Evolutionary conservation across 2,329 filamentous ascomycete genomes (phyloP).

Genomic region (Fusarium nygamai): DNA sequence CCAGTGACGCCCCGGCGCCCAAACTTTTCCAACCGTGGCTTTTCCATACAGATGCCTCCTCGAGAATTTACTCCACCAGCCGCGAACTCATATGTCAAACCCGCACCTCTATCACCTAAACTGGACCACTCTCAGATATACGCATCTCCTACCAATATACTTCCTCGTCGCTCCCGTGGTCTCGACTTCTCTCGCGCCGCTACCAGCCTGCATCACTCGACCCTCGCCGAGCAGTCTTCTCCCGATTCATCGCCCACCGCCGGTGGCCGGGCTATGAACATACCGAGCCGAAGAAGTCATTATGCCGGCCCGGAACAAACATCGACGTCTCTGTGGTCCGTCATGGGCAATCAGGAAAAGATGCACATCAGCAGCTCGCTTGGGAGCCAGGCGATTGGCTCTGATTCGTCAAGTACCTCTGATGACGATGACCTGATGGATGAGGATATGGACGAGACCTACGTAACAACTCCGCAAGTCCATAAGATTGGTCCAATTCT

Average conservation of each 20-base stretch:
- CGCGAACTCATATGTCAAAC: conserved; percentile 56
- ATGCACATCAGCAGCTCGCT: conserved; percentile 79
- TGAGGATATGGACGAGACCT: conserved; percentile 81
- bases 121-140: conserved; percentile 86
- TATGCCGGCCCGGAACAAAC: conserved; percentile 68
- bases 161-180: conserved; percentile 88
- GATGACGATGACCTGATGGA: conserved; percentile 77
- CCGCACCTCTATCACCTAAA: conserved; percentile 83
- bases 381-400: conserved; percentile 78
- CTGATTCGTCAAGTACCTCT: conserved; percentile 80
- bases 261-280: conserved; percentile 72
- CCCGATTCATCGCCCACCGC: conserved; percentile 92
- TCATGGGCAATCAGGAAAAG: conserved; percentile 75
- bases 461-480: conserved; percentile 84
- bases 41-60: conserved; percentile 56
- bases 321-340: conserved; percentile 76
- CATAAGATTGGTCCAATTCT: conserved; percentile 65
- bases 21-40: conserved; percentile 68
- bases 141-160: conserved; percentile 85
- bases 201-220: conserved; percentile 95
- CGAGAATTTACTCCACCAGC: conserved; percentile 51
- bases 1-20: conserved; percentile 80
- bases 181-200: conserved; percentile 93
- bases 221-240: conserved; percentile 85
- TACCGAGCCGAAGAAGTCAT: conserved; percentile 63